A percentile compares a stretch with the other conserved stretches of the same genome.
These are phyloP conservation scores for Aspergillus brasiliensis DNA, from an alignment of 2,329 filamentous ascomycete species.

Conservation along the genomic window DNA sequence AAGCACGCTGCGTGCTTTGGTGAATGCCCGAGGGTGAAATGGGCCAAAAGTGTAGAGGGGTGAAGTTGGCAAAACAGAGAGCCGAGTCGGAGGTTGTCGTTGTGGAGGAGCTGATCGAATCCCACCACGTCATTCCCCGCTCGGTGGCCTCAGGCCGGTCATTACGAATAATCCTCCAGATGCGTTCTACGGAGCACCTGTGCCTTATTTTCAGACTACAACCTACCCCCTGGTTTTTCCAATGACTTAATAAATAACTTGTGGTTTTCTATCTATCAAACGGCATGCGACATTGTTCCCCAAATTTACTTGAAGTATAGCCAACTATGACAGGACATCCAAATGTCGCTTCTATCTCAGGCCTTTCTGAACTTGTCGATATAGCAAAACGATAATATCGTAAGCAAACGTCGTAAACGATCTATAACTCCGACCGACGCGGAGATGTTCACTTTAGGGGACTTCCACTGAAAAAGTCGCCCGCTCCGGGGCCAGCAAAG, in stretches of 20 bases:
- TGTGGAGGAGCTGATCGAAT: constrained; percentile 5
- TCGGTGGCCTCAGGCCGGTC: neutral
- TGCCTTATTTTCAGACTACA: neutral
- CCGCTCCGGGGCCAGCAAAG: constrained; percentile 39
- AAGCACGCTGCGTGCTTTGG: too few relatives aligned
- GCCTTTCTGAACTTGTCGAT: neutral
- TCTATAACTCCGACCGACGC: neutral
- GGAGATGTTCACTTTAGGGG: constrained; percentile 36
- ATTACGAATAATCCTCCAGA: neutral
- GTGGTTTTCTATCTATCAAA: constrained; percentile 2
- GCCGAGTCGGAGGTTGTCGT: constrained; percentile 1
- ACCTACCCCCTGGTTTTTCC: neutral
- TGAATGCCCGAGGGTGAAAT: neutral
- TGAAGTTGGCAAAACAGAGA: neutral
- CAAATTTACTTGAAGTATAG: neutral
- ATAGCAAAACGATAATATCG: neutral
- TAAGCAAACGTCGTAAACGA: constrained; percentile 5
- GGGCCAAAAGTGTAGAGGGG: neutral
- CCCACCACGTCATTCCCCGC: constrained; percentile 39
- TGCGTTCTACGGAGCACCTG: neutral
- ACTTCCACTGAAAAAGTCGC: constrained; percentile 44
- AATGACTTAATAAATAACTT: neutral
- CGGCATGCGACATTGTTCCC: neutral
- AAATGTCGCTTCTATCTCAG: neutral
- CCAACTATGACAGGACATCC: neutral